phyloP scores from a whole-genome alignment of 2,329 filamentous ascomycete genomes.

The Neurospora sp. region DNA sequence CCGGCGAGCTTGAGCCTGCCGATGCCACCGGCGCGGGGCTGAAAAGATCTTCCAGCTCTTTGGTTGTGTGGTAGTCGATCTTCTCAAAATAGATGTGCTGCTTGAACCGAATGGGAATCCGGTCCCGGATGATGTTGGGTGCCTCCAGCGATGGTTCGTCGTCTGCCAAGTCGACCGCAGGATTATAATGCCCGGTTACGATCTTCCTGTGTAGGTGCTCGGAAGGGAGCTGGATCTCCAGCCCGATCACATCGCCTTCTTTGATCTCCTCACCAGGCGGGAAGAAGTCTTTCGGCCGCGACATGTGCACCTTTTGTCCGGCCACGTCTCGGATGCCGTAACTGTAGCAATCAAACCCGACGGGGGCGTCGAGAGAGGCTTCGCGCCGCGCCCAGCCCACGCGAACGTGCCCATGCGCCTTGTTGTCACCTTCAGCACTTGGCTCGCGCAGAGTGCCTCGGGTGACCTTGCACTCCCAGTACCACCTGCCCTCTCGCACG shows the following conservation, averaged over 20 bases:
- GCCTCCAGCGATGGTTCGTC: slow-evolving; percentile 46
- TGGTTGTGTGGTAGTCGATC: slow-evolving; percentile 77
- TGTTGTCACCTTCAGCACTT: slow-evolving; percentile 29
- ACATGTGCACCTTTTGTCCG: slow-evolving; percentile 89
- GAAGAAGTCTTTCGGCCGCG: slow-evolving; percentile 84
- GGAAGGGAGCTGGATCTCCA: slow-evolving; percentile 85
- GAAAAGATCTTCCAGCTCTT: slow-evolving; percentile 79
- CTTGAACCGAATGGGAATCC: slow-evolving; percentile 90
- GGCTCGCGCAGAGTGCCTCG: slow-evolving; percentile 53
- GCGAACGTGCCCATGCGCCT: slow-evolving; percentile 57
- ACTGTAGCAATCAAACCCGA: slow-evolving; percentile 85
- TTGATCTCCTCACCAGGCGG: slow-evolving; percentile 66
- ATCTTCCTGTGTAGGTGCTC: slow-evolving; percentile 80
- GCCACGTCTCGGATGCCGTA: slow-evolving; percentile 85
- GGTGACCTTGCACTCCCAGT: slow-evolving; percentile 88
- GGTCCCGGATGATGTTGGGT: slow-evolving; percentile 83
- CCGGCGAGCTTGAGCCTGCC: slow-evolving; percentile 34
- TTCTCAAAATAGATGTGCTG: slow-evolving; percentile 89
- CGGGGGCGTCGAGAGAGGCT: slow-evolving; percentile 70
- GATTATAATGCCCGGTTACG: slow-evolving; percentile 79
- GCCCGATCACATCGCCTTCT: slow-evolving; percentile 87
- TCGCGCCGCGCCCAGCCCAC: slow-evolving; percentile 80
- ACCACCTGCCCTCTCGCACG: slow-evolving; percentile 80
- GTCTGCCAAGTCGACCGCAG: slow-evolving; percentile 61
- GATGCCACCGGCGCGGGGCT: slow-evolving; percentile 50